These are phyloP conservation scores for Sphagnum fallax DNA, from an alignment of 228 moss, liverwort and hornwort species.

Conservation along the genomic window DNA sequence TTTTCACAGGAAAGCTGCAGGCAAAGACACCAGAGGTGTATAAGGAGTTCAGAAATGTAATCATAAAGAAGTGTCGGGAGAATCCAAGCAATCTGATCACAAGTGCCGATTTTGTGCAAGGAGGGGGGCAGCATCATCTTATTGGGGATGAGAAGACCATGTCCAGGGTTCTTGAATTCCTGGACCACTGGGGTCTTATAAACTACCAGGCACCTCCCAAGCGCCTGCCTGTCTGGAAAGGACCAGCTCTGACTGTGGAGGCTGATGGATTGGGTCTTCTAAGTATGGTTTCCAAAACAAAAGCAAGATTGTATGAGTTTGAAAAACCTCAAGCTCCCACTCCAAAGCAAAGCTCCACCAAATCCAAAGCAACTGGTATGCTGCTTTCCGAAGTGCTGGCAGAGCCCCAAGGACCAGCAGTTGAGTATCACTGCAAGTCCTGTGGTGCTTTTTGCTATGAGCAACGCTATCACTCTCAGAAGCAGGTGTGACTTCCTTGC, in stretches of 20 bases:
- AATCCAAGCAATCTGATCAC: constrained; percentile 56
- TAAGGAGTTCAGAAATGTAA: constrained; percentile 65
- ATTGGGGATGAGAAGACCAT: constrained; percentile 52
- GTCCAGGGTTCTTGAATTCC: constrained; percentile 61
- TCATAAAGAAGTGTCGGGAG: constrained; percentile 77
- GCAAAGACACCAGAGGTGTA: constrained; percentile 65
- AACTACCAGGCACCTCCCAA: constrained; percentile 76
- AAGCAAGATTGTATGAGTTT: constrained; percentile 71
- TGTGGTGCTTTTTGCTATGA: constrained; percentile 94
- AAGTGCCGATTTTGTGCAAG: constrained; percentile 33
- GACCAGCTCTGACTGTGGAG: constrained; percentile 27
- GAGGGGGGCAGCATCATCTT: constrained; percentile 38
- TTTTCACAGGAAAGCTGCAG: constrained; percentile 65
- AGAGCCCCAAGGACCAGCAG: constrained; percentile 63
- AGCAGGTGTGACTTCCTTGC: constrained; percentile 53
- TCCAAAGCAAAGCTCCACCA: constrained; percentile 28
- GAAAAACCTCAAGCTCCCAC: constrained; percentile 51
- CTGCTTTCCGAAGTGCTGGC: constrained; percentile 66
- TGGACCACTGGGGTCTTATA: constrained; percentile 98
- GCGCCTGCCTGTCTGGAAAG: constrained; percentile 44
- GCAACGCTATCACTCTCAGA: constrained; percentile 98
- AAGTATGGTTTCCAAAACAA: constrained; percentile 39
- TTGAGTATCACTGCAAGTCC: constrained; percentile 96
- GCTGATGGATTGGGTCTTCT: constrained; percentile 38
- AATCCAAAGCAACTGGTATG: constrained; percentile 25